A percentile compares a stretch with the other conserved stretches of the same genome.
Conservation (phyloP, 2,329 filamentous ascomycete genomes). For the Aureobasidium uvarum region DNA sequence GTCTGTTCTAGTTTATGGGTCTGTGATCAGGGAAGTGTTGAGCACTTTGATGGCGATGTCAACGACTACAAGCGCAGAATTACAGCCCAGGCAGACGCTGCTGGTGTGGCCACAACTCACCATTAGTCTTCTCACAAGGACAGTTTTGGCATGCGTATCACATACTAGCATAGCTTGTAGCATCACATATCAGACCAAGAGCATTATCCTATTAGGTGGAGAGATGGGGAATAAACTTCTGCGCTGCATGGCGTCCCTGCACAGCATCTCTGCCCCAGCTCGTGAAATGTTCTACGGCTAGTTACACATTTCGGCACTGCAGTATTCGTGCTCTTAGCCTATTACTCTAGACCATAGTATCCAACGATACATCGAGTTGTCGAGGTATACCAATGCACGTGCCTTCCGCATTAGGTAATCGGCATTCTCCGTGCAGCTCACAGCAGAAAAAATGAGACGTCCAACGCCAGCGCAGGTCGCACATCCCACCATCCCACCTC, state of each 20-base stretch:
- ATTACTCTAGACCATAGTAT: too few relatives aligned
- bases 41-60: constrained; percentile 94
- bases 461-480: neutral
- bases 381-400: neutral
- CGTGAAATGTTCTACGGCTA: too few relatives aligned
- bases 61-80: constrained; percentile 98
- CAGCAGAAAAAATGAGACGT: constrained; percentile 20
- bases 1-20: constrained; percentile 96
- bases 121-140: constrained; percentile 32
- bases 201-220: neutral
- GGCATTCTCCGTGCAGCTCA: constrained; percentile 5
- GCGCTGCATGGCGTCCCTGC: neutral
- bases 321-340: neutral
- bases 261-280: neutral
- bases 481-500: constrained; percentile 20
- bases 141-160: neutral
- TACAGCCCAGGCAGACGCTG: constrained; percentile 78
- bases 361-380: neutral
- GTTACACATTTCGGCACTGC: neutral
- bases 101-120: constrained; percentile 70
- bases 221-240: neutral
- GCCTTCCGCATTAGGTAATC: constrained; percentile 18
- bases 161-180: neutral
- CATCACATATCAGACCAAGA: neutral
- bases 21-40: constrained; percentile 88